phyloP scores from a whole-genome alignment of 1,284 basidiomycete species.

The Mixia osmundae region DNA sequence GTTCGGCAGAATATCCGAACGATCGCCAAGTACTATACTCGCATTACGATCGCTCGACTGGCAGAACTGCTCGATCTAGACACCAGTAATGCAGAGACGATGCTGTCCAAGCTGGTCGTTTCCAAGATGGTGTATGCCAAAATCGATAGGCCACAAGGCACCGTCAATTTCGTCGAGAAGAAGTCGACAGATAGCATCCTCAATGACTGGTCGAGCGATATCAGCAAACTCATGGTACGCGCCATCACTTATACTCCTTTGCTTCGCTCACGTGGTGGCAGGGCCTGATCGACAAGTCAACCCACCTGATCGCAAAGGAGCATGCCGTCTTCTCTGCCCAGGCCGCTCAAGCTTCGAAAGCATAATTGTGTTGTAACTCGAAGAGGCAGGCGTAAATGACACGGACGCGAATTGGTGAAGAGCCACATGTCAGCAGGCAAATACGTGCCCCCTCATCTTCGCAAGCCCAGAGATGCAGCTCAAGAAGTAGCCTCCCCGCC shows the following conservation, averaged over 20 bases:
- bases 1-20: constrained; percentile 69
- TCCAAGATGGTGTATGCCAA: constrained; percentile 80
- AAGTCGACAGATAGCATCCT: constrained; percentile 60
- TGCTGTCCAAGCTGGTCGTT: constrained; percentile 67
- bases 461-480: no score
- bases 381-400: no score
- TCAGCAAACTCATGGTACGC: constrained; percentile 45
- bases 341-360: no score
- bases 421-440: no score
- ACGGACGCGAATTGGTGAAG: no score
- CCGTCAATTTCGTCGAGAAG: constrained; percentile 36
- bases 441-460: no score
- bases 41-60: constrained; percentile 63
- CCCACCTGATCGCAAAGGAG: constrained; percentile 29
- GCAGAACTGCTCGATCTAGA: constrained; percentile 72
- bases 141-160: constrained; percentile 71
- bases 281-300: constrained; percentile 28
- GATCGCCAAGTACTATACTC: constrained; percentile 78
- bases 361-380: no score
- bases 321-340: constrained; percentile 6
- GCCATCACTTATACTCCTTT: neutral
- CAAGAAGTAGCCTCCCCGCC: no score
- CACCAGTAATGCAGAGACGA: constrained; percentile 57
- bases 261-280: constrained; percentile 8
- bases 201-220: constrained; percentile 91